Evolutionary conservation across 2,329 filamentous ascomycete species (phyloP).

Genomic region (Trichothecium roseum): DNA sequence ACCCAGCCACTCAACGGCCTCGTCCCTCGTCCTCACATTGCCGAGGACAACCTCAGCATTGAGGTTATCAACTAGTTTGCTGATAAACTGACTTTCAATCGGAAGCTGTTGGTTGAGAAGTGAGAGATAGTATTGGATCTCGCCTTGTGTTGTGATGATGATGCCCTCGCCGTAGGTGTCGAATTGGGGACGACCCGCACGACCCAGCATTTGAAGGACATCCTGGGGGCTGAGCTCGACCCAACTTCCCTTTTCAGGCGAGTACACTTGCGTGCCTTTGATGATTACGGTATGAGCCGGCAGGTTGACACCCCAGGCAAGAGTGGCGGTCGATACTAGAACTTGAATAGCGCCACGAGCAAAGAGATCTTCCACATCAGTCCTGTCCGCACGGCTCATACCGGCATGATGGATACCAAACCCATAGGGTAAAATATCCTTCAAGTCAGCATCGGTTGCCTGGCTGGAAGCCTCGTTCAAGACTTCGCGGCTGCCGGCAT

Average conservation of each 20-base stretch:
- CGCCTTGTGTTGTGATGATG: slow-evolving; percentile 90
- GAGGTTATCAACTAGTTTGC: slow-evolving; percentile 86
- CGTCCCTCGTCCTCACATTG: slow-evolving; percentile 82
- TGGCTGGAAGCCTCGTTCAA: slow-evolving; percentile 74
- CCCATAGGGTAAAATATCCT: slow-evolving; percentile 89
- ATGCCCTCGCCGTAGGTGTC: slow-evolving; percentile 98
- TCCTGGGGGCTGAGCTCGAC: slow-evolving; percentile 96
- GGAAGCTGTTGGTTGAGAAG: slow-evolving; percentile 94
- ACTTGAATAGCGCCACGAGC: slow-evolving; percentile 86
- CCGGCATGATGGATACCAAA: slow-evolving; percentile 98
- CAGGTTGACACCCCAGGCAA: slow-evolving; percentile 98
- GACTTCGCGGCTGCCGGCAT: slow-evolving; percentile 84
- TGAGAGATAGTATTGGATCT: slow-evolving; percentile 96
- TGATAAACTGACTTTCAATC: slow-evolving; percentile 93
- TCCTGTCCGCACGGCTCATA: slow-evolving; percentile 91
- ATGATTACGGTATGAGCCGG: slow-evolving; percentile 98
- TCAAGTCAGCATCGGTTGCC: slow-evolving; percentile 77
- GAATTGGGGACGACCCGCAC: slow-evolving; percentile 91
- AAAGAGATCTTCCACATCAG: slow-evolving; percentile 90
- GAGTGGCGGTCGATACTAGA: slow-evolving; percentile 91
- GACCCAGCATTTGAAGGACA: slow-evolving; percentile 95
- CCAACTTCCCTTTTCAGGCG: slow-evolving; percentile 97
- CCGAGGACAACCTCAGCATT: slow-evolving; percentile 95
- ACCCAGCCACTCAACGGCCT: slow-evolving; percentile 97
- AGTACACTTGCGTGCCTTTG: slow-evolving; percentile 97